Evolutionary conservation across 805 yeast species (phyloP), one percentile per base, ranked within the genome.

Genomic region (Candida nitratophila): DNA sequence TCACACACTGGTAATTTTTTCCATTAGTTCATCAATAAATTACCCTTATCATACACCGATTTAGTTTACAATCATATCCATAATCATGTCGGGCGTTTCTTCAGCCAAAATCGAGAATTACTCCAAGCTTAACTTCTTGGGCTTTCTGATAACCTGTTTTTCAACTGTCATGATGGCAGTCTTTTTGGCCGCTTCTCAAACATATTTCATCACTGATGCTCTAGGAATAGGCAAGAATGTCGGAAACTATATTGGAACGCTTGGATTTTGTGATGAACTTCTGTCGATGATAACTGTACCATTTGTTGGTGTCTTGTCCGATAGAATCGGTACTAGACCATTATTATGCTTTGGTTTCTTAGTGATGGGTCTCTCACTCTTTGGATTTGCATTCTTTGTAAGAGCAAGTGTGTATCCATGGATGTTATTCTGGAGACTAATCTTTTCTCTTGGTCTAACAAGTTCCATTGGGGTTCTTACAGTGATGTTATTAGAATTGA

Each of bases 381-480:
- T 69, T 34, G 64, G 79, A 1, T 81, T 75, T 52, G 80, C 81
- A 1, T 52, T 55, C 9, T 61, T 72, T 10, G 74, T 68, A 3
- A 54, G 53, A 39, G 49, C 60, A 3, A 47, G 48, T 7, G 70
- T 77, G 2, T 71, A 70, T 32, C 83, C 85, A 3, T 70, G 68
- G 33, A 63, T 80, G 51, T 61, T 76, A 33, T 26, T 80, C 7
- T 64, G 73, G 51, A 66, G 91, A 47, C 52, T 73, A 37, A 34
- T 81, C 2, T 83, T 83, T 57, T 79, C 89, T 3, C 46, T 74
- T 11, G 90, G 89, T 3, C 80, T 81, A 10, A 63, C 75, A 3
- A 65, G 68, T 1, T 55, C 66, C 11, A 59, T 73, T 64, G 71
- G 76, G 44, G 68, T 71, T 54, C 51, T 72, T 2, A 70, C 76